Evolutionary conservation across 768 basidiomycete genomes (phyloP).

Genomic region (Mrakia blollopis): DNA sequence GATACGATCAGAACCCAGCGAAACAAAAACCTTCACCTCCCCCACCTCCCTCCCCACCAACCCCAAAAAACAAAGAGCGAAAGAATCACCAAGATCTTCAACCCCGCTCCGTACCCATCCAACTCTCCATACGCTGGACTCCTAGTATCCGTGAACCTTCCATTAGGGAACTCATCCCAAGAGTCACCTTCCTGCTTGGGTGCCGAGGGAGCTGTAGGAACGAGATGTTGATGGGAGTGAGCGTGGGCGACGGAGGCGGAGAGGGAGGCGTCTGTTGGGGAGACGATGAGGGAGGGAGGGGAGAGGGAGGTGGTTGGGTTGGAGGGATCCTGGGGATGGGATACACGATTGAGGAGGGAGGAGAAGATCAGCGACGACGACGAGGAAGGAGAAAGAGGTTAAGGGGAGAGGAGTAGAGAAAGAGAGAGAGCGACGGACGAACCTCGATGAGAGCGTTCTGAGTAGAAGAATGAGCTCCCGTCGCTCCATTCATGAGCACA

Average conservation of each 20-base stretch:
- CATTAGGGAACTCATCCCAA: constrained; percentile 48
- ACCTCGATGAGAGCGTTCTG: constrained; percentile 43
- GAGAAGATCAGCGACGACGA: not conserved
- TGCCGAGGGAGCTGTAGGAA: not conserved
- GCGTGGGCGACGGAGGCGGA: constrained; percentile 4
- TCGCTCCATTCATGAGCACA: constrained; percentile 10
- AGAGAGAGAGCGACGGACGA: no score
- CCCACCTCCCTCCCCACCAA: not conserved
- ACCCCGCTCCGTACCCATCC: constrained; percentile 45
- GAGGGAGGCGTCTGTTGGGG: constrained; percentile 1
- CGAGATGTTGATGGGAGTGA: constrained; percentile 1
- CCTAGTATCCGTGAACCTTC: constrained; percentile 46
- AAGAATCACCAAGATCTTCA: constrained; percentile 44
- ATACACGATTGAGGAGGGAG: no score
- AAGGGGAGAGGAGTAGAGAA: not conserved
- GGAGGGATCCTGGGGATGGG: not conserved
- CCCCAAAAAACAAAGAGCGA: not conserved
- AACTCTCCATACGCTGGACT: constrained; percentile 47
- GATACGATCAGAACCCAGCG: not conserved
- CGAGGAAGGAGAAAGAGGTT: not conserved
- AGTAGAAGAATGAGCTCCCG: constrained; percentile 42
- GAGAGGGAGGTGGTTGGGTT: not conserved
- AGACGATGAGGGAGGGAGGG: not conserved
- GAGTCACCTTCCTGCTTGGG: constrained; percentile 36
- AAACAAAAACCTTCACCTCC: not conserved